These are phyloP conservation scores for Tuber indicum DNA, from an alignment of 495 filamentous ascomycete genomes.

Conservation along the genomic window DNA sequence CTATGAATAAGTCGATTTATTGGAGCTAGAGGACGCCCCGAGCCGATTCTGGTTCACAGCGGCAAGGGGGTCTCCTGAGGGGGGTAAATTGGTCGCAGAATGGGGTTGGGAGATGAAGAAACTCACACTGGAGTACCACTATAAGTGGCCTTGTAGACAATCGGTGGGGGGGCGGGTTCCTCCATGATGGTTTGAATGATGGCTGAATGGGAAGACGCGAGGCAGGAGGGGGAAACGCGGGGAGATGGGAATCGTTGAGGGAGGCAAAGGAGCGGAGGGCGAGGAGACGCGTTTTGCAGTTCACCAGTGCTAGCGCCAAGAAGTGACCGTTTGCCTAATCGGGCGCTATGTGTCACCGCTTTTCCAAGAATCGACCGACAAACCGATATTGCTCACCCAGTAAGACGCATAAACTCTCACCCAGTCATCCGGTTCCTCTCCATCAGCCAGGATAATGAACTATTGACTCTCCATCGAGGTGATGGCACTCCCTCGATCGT, in stretches of 20 bases:
- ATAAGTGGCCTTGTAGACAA: constrained; percentile 42
- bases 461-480: neutral
- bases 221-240: constrained; percentile 34
- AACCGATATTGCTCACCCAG: constrained; percentile 4
- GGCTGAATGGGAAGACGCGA: constrained; percentile 11
- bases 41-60: neutral
- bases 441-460: neutral
- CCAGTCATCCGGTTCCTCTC: neutral
- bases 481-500: neutral
- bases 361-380: neutral
- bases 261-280: constrained; percentile 24
- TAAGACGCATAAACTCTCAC: neutral
- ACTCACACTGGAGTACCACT: constrained; percentile 43
- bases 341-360: neutral
- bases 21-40: neutral
- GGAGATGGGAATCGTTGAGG: constrained; percentile 11
- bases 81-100: constrained; percentile 10
- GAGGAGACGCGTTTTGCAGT: constrained; percentile 37
- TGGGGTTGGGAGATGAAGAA: neutral
- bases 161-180: constrained; percentile 25
- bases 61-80: constrained; percentile 9
- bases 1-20: constrained; percentile 2
- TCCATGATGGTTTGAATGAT: constrained; percentile 23
- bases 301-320: constrained; percentile 15
- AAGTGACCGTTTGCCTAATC: neutral